Evolutionary conservation across 768 basidiomycete species (phyloP), one percentile per base, ranked within the genome.

Genomic region (Phaffia tasmanica): DNA sequence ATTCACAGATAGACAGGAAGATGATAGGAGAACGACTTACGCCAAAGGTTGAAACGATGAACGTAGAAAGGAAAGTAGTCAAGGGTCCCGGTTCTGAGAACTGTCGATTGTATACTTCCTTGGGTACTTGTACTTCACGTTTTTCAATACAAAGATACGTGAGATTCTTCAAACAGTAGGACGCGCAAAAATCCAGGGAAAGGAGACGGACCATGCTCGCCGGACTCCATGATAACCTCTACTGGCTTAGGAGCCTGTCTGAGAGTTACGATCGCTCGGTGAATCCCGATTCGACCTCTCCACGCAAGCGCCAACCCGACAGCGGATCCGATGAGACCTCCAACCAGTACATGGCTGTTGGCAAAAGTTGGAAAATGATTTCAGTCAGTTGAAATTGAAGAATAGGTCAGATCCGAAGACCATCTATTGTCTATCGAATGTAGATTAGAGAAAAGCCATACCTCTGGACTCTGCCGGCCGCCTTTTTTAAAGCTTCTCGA

Each of bases 201-300:
- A 5, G 35, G 11, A 42, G 11, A 42, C 35, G 35, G 35, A 42
- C 35, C 35, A 46, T 61, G 59, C 46, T 61, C 59, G 1, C 59
- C 59, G 7, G 46, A 25, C 21, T 61, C 29, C 59, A 61, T 61
- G 59, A 61, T 25, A n/a, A 61, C 46, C 23, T 61, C 59, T 16
- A 19, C 16, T 1, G 59, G 59, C 47, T 32, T 32, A 25, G 59
- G 59, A 4, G 59, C 59, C 5, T 21, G 19, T 19, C 23, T 21
- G 8, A 61, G 59, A 5, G n/a, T 18, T 8, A 18, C 21, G 46
- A 61, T 18, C 14, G 59, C 59, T 6, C 59, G 59, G 46, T 61
- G 59, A 14, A 49, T n/a, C 15, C 46, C n/a, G 16, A 23, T 9
- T 14, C 59, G 59, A 19, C 61, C 61, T 21, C 61, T 23, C 14